phyloP scores from a whole-genome alignment of 257 asterid species.

The Osmanthus fragrans region DNA sequence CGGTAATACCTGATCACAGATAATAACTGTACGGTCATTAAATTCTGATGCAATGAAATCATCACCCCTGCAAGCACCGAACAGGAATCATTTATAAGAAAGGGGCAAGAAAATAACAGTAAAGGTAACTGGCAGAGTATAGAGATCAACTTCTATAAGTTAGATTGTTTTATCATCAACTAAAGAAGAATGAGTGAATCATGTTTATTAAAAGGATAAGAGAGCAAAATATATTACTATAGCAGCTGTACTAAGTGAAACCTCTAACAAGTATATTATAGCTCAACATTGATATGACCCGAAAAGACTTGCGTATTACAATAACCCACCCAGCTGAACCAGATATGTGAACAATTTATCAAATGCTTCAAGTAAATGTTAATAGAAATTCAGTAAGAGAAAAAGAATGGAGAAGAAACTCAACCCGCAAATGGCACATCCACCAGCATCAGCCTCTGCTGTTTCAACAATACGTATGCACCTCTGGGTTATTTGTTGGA shows the following conservation, averaged over 20 bases:
- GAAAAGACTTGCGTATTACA: neutral
- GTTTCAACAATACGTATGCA: conserved; percentile 73
- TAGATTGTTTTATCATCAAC: too few species aligned
- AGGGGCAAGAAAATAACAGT: neutral
- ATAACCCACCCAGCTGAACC: conserved; percentile 5
- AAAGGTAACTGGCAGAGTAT: neutral
- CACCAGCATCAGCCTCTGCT: conserved; percentile 55
- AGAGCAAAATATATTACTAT: neutral
- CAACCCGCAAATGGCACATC: conserved; percentile 93
- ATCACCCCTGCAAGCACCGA: conserved; percentile 55
- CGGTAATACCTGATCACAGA: conserved; percentile 81
- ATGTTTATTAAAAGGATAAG: neutral
- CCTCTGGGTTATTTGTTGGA: conserved; percentile 69
- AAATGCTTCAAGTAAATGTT: conserved; percentile 15
- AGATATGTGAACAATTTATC: neutral
- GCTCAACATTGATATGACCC: neutral
- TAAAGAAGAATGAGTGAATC: too few species aligned
- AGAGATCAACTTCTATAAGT: too few species aligned
- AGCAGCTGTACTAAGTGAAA: neutral
- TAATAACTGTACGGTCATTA: conserved; percentile 68
- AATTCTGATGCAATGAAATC: conserved; percentile 64
- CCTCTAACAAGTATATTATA: neutral
- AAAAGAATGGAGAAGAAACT: conserved; percentile 12
- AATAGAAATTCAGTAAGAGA: conserved; percentile 6
- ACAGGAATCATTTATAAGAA: conserved; percentile 12